Conservation (phyloP, 352 stramenopile species). For the Phytophthora macrochlamydospora region DNA sequence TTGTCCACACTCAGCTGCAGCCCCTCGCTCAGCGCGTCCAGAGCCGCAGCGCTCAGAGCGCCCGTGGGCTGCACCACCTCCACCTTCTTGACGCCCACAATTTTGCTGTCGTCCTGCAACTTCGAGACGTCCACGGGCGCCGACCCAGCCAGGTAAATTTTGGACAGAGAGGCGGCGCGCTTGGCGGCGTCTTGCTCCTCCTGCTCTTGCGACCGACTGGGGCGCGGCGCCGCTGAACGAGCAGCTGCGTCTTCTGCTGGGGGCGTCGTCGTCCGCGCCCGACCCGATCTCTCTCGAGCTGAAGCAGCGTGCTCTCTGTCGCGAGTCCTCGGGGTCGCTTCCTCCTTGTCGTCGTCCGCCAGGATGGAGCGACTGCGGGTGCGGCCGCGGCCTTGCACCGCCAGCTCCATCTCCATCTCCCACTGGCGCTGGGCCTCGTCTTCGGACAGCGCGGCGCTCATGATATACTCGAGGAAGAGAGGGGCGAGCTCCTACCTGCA, state of each 20-base stretch:
- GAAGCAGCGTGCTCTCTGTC: constrained; percentile 55
- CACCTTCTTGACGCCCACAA: constrained; percentile 78
- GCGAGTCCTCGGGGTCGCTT: background rate
- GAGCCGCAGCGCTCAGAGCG: constrained; percentile 71
- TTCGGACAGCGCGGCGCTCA: constrained; percentile 43
- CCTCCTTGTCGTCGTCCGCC: constrained; percentile 45
- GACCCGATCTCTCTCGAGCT: constrained; percentile 35
- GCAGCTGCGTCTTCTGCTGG: constrained; percentile 52
- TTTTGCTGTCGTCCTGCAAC: constrained; percentile 78
- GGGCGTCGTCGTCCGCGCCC: constrained; percentile 5
- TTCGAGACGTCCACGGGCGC: constrained; percentile 83
- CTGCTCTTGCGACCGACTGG: constrained; percentile 9
- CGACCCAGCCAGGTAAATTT: constrained; percentile 86
- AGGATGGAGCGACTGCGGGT: constrained; percentile 84
- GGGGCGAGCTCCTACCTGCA: too few species aligned
- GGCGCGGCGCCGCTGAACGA: constrained; percentile 47
- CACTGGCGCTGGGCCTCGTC: constrained; percentile 58
- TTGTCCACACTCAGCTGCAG: constrained; percentile 79
- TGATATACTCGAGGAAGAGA: too few species aligned
- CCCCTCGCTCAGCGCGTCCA: constrained; percentile 79
- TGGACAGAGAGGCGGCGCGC: constrained; percentile 74
- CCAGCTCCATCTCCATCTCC: constrained; percentile 85
- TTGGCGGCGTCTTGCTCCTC: constrained; percentile 55
- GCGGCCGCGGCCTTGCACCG: constrained; percentile 71
- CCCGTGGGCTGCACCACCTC: constrained; percentile 75